These are phyloP conservation scores for Tetragonia tetragonoides DNA, from an alignment of 148 eudicot species.

Conservation along the genomic window DNA sequence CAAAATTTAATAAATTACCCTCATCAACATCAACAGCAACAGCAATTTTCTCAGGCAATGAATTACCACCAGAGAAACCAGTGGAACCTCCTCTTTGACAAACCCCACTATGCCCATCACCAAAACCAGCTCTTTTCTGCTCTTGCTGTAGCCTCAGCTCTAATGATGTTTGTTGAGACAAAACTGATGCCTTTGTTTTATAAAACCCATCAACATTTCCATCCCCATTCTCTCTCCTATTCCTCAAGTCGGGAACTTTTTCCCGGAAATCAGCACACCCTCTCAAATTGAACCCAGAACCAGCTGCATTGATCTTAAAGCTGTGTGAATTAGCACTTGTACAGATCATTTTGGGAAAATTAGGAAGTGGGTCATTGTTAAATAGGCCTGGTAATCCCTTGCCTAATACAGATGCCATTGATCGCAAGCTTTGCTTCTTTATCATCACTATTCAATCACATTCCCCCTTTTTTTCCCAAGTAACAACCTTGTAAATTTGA, in stretches of 20 bases:
- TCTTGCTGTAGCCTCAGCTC: conserved; percentile 23
- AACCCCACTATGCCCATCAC: conserved; percentile 14
- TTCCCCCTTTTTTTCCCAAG: not conserved
- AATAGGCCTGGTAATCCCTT: conserved; percentile 27
- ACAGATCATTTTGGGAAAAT: conserved; percentile 15
- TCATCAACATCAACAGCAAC: conserved; percentile 94
- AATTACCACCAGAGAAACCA: conserved; percentile 27
- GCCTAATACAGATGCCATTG: conserved; percentile 30
- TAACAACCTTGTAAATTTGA: not conserved
- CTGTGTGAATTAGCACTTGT: conserved; percentile 1
- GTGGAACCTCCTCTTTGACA: conserved; percentile 17
- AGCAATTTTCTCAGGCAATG: conserved; percentile 42
- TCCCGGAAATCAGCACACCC: conserved; percentile 31
- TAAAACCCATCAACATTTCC: conserved; percentile 28
- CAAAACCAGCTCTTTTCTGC: conserved; percentile 17
- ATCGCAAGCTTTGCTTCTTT: conserved; percentile 21
- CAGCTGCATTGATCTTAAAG: conserved; percentile 13
- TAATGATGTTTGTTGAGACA: conserved; percentile 22
- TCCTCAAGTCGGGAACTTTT: conserved; percentile 23
- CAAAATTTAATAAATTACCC: conserved; percentile 39
- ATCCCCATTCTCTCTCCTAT: not conserved
- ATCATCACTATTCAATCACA: conserved; percentile 31
- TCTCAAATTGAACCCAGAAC: conserved; percentile 27
- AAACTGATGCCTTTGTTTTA: conserved; percentile 26
- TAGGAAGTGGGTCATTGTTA: conserved; percentile 20